These are phyloP conservation scores for Nannochloropsis salina DNA, from an alignment of 108 stramenopile genomes.

Conservation along the genomic window DNA sequence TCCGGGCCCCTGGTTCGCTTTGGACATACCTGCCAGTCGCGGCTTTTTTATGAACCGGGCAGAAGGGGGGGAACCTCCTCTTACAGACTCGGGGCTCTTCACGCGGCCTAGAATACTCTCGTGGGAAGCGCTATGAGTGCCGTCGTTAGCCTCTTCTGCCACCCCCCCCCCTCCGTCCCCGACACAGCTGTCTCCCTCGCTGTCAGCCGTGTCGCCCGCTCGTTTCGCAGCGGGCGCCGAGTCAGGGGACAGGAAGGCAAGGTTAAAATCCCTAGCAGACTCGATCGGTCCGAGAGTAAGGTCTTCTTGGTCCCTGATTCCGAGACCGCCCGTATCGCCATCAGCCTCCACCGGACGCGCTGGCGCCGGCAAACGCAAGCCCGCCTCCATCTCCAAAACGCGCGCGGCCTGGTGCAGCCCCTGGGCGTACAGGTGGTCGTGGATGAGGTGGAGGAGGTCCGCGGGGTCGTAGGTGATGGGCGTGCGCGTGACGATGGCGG, in stretches of 20 bases:
- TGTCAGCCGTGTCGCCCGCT: neutral
- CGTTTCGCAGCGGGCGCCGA: too few species aligned
- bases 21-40: too few species aligned
- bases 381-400: neutral
- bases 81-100: neutral
- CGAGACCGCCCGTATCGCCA: too few species aligned
- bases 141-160: neutral
- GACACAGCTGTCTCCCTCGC: neutral
- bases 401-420: neutral
- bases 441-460: constrained; percentile 26
- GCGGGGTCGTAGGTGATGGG: constrained; percentile 28
- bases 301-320: too few species aligned
- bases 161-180: neutral
- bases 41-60: neutral
- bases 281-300: too few species aligned
- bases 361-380: neutral
- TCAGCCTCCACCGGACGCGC: too few species aligned
- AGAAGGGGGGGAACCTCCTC: neutral
- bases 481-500: constrained; percentile 32
- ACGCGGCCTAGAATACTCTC: neutral
- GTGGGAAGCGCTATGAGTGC: neutral
- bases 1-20: too few species aligned
- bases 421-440: neutral
- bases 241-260: too few species aligned
- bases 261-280: too few species aligned